phyloP scores from a whole-genome alignment of 352 stramenopile genomes.

The Pythium folliculosum region DNA sequence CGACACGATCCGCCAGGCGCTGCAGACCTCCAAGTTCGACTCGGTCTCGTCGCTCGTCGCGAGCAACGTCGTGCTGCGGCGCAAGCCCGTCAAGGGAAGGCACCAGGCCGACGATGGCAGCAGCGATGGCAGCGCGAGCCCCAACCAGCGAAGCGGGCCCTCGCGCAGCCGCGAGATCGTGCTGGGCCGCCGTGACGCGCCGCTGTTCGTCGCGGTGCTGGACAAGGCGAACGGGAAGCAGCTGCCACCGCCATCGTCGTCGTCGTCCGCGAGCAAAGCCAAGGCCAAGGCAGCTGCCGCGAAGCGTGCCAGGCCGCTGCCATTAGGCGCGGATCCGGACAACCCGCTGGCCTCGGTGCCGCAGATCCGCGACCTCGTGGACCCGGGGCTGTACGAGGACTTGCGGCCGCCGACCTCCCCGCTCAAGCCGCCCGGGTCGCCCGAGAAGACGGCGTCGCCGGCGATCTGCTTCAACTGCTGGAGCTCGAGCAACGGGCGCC shows the following conservation, averaged over 20 bases:
- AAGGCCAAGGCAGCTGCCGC: constrained; percentile 9
- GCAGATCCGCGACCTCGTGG: constrained; percentile 73
- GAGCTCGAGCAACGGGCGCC: constrained; percentile 84
- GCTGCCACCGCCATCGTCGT: neutral
- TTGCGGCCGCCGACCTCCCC: neutral
- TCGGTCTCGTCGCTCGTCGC: constrained; percentile 87
- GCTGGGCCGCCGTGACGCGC: constrained; percentile 57
- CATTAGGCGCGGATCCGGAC: constrained; percentile 18
- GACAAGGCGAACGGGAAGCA: constrained; percentile 32
- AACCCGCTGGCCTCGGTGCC: constrained; percentile 36
- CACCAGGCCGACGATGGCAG: neutral
- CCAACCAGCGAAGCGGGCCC: constrained; percentile 10
- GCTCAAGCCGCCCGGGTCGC: neutral
- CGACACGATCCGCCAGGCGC: constrained; percentile 75
- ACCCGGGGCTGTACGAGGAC: constrained; percentile 70
- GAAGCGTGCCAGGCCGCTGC: constrained; percentile 6
- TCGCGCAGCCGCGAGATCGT: constrained; percentile 51
- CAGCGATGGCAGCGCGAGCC: neutral
- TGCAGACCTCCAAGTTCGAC: constrained; percentile 90
- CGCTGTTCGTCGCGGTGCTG: constrained; percentile 63
- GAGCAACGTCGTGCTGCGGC: constrained; percentile 68
- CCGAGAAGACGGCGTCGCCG: neutral
- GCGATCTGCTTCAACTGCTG: constrained; percentile 93
- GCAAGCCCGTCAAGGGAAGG: constrained; percentile 39
- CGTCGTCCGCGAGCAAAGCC: neutral